phyloP scores from a whole-genome alignment of 1,284 basidiomycete genomes.

The Pseudozyma sp. region DNA sequence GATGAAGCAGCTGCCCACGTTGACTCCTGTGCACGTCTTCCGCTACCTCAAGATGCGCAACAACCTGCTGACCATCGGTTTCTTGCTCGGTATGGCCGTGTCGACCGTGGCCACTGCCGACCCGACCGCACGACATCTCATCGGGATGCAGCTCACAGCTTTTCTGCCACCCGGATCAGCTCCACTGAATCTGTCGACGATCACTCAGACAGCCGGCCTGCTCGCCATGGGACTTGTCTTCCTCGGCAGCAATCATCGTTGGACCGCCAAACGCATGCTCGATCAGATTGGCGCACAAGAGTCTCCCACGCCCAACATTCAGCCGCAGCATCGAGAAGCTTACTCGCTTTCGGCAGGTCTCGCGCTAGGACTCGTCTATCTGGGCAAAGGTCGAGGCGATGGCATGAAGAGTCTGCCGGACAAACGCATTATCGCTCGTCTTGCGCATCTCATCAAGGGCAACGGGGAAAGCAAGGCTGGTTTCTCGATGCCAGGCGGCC shows the following conservation, averaged over 20 bases:
- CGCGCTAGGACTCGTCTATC: constrained; percentile 94
- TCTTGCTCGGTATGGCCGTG: constrained; percentile 89
- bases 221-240: constrained; percentile 90
- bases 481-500: constrained; percentile 1
- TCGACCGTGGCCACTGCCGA: constrained; percentile 91
- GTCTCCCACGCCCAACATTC: constrained; percentile 78
- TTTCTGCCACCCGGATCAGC: constrained; percentile 86
- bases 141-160: constrained; percentile 92
- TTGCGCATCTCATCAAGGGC: constrained; percentile 49
- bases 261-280: constrained; percentile 91
- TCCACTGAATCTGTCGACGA: constrained; percentile 87
- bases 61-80: constrained; percentile 90
- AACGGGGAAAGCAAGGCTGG: constrained; percentile 5
- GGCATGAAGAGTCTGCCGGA: constrained; percentile 57
- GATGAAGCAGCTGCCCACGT: constrained; percentile 85
- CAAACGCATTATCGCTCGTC: constrained; percentile 47
- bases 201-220: constrained; percentile 90
- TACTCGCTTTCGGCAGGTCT: constrained; percentile 90
- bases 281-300: constrained; percentile 83
- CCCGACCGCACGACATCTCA: constrained; percentile 85
- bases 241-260: constrained; percentile 84
- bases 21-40: constrained; percentile 85
- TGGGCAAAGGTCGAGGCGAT: constrained; percentile 74
- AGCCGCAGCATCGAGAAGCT: constrained; percentile 76
- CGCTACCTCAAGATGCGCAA: constrained; percentile 94